Base-by-base conservation (phyloP, 164 flowering plant species). In the Tetrastigma voinierianum region DNA sequence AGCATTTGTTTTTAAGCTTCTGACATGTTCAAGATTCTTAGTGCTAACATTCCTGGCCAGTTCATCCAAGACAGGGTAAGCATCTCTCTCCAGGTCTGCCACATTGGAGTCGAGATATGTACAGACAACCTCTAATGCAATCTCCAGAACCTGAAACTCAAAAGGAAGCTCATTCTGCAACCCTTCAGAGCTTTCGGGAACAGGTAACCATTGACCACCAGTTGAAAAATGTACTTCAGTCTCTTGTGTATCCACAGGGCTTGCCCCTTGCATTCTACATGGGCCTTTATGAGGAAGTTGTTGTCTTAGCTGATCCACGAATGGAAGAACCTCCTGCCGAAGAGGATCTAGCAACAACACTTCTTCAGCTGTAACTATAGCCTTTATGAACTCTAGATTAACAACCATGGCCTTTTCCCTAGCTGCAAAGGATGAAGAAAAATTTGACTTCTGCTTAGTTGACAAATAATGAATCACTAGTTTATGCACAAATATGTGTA, bases 351-450 rank as follows among this genome's bases (percentile, higher is more conserved):
- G 86, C 70, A 95, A 67, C 68, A 95, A 68, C 58, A 95, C 85
- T 79, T 92, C 99, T 78, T 95, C 97, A 49, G 98, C 97, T 17
- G 99, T 92, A 62, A 96, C 89, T 67, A 96, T 88, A 23, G 98
- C 96, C 81, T 88, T 89, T 77, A 90, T 84, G 72, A 89, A 89
- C 81, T 90, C 98, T 65, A 93, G 77, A 78, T 96, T 96, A 54
- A 92, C 95, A 74, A 92, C 90, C 95, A 96, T 90, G 59, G 96
- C 98, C 78, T 84, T 95, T 71, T 93, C 97, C 77, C 97, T 80
- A 32, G 97, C 98, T 96, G 86, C 74, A 79, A 64, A 64, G 45
- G 20, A 52, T n/a, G n/a, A 54, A 51, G 19, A 17, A 68, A 57
- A 44, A 25, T 32, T 8, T 46, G 4, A 24, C 47, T 13, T 45